Evolutionary conservation across 768 basidiomycete genomes (phyloP), one percentile per base, ranked within the genome.

Genomic region (Mycena rebaudengoi): DNA sequence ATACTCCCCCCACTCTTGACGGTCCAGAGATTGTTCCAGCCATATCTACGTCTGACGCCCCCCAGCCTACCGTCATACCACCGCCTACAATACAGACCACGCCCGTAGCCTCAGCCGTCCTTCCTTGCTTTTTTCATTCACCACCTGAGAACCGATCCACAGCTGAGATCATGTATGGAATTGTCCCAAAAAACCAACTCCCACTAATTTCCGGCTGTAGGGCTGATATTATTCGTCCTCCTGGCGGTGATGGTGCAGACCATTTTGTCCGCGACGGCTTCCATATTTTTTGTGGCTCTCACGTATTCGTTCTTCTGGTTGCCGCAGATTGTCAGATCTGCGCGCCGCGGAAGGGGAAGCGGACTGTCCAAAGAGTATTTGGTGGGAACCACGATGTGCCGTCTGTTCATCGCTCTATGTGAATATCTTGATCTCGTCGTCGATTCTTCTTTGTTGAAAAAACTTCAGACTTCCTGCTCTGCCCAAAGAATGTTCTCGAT

Each of bases 401-500:
- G 95, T 53, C 78, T 94, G 45, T 88, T 85, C 58, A 83, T 90
- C 46, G 86, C 88, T 3, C 72, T 94, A 35, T 96, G 95, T 96
- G 71, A 80, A 94, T 78, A 11, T 16, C 37, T 43, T 37, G 25
- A 21, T 28, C 13, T 0, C 23, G 7, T 51, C 45, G 21, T 32
- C n/a, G 8, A 54, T 29, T 53, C 16, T 43, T 6, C 29, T 48
- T 61, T 33, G 32, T 65, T 65, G 30, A 54, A 50, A 62, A 53
- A 40, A 35, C 37, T n/a, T 55, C 65, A 97, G 95, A 97, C 72
- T 92, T 92, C 67, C 79, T 96, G 71, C 84, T 83, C 1, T 96
- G 92, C 71, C 92, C 94, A 1, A 88, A 88, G 71, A 98, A 96
- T 70, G 91, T 96, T 7, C 82, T 96, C 59, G 94, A 96, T 62